Base-by-base conservation (phyloP, 2,329 filamentous ascomycete genomes). In the Trichoderma guizhouense region DNA sequence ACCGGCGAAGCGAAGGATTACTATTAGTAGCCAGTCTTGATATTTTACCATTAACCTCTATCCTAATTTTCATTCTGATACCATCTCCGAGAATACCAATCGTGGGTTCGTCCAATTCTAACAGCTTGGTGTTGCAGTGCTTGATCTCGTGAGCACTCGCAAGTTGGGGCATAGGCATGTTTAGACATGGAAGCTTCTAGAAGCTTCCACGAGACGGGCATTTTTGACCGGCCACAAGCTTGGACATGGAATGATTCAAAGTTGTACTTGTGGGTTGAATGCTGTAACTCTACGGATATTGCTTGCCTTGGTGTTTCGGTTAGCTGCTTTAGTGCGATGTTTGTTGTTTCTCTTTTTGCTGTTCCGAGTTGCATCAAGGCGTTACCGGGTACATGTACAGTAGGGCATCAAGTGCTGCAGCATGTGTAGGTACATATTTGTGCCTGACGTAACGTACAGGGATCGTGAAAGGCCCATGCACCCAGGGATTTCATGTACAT, bases 141-240 rank as follows among this genome's bases (percentile, higher is more conserved):
- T 28, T 21, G 24, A 26, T 24, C 53, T 60, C 18, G 36, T 18
- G 51, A 34, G 11, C n/a, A 21, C 24, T 30, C 5, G 14, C 26
- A 34, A 9, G 15, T 9, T 57, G 32, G 32, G 51, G 32, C 12
- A 39, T 55, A n/a, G 18, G 7, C 3, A 5, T 14, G 28, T 60
- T 53, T 18, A 36, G 36, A 24, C 14, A 72, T 76, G 60, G 79
- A 81, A 79, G 75, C 69, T 81, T 80, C 78, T 75, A 75, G 79
- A 79, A 80, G 74, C 58, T 81, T 80, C 78, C 55, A 75, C 74
- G 36, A 36, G 28, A 67, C 30, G 18, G n/a, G 6, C 14, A 61
- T 14, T 24, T 51, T 51, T 21, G 43, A n/a, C n/a, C n/a, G n/a
- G 43, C 43, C 57, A 32, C 28, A 30, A 60, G 57, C 55, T 26